A percentile compares a stretch with the other conserved stretches of the same genome.
Conservation (phyloP, 1,139 yeast genomes). For the Petasospora fabianii region DNA sequence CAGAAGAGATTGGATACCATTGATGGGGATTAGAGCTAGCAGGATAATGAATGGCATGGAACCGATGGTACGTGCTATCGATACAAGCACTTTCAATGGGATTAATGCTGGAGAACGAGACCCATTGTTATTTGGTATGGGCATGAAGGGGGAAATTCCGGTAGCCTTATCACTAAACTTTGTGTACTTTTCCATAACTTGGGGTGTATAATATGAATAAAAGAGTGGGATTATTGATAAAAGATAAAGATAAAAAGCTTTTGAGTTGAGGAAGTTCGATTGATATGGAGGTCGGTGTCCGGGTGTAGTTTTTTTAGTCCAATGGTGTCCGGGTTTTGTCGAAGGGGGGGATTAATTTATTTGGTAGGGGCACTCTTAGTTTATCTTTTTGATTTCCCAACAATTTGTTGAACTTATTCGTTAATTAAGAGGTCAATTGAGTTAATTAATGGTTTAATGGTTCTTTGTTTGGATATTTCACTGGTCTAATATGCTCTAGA, state of each 20-base stretch:
- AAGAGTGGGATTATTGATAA: background rate
- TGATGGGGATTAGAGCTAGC: background rate
- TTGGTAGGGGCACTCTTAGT: too few relatives aligned
- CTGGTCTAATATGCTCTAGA: too few relatives aligned
- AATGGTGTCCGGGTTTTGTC: too few relatives aligned
- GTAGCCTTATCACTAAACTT: constrained; percentile 77
- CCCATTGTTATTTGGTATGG: constrained; percentile 29
- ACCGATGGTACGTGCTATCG: background rate
- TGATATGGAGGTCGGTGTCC: too few relatives aligned
- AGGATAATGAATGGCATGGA: constrained; percentile 1
- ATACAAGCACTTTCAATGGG: constrained; percentile 1
- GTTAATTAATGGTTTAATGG: too few relatives aligned
- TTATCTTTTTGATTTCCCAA: too few relatives aligned
- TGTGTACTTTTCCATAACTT: constrained; percentile 66
- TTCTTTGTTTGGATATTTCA: too few relatives aligned
- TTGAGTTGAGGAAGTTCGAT: too few relatives aligned
- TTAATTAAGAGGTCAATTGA: too few relatives aligned
- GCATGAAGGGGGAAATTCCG: constrained; percentile 78
- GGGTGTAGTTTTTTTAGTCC: too few relatives aligned
- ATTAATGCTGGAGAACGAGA: background rate
- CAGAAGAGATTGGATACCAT: background rate
- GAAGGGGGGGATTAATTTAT: too few relatives aligned
- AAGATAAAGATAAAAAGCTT: background rate
- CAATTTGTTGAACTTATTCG: too few relatives aligned
- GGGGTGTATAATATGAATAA: background rate